Base-by-base conservation (phyloP, 139 green algal genomes). In the Pleodorina starrii region DNA sequence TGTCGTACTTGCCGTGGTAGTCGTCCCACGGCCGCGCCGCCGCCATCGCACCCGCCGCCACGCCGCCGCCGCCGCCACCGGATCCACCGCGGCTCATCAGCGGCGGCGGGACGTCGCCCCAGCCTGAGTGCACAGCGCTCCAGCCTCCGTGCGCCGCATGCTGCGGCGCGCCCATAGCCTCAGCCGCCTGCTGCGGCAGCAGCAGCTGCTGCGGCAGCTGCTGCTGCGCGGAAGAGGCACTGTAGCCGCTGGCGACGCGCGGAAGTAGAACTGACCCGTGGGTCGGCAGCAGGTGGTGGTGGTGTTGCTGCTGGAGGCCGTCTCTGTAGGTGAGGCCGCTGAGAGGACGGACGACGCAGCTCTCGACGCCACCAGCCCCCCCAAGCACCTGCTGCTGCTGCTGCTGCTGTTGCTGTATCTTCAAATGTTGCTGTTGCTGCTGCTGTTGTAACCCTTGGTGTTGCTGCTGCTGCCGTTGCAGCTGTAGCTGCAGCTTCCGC, bases 391-490 rank as follows among this genome's bases (percentile, higher is more conserved):
- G 36, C 14, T 51, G 36, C 5, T 78, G 38, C 38, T 59, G 72
- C 19, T 66, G 54, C 5, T 66, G 7, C 21, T 66, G 54, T 32
- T 66, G 54, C 54, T 66, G 54, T 25, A 66, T 66, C 21, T 66
- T 66, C 14, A 14, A 25, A 25, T 12, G 54, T 5, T 66, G 54
- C 3, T 25, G 54, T 66, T 66, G 54, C 54, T 66, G 54, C 3
- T 66, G n/a, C n/a, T n/a, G n/a, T n/a, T n/a, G n/a, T 66, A 66
- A 21, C 6, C 54, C 32, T 57, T 80, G 73, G 6, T 81, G 73
- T 81, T 81, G 74, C 68, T 48, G 32, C 32, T 76, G 68, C 68
- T 76, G 76, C 72, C 0, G 69, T 32, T 14, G 69, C 69, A 21
- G 43, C 29, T 63, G 74, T 36, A 43, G 44, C n/a, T 44, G 75